Evolutionary conservation across 73 alveolate genomes (phyloP), one percentile per base, ranked within the genome.

Genomic region (Diophrys appendiculata): DNA sequence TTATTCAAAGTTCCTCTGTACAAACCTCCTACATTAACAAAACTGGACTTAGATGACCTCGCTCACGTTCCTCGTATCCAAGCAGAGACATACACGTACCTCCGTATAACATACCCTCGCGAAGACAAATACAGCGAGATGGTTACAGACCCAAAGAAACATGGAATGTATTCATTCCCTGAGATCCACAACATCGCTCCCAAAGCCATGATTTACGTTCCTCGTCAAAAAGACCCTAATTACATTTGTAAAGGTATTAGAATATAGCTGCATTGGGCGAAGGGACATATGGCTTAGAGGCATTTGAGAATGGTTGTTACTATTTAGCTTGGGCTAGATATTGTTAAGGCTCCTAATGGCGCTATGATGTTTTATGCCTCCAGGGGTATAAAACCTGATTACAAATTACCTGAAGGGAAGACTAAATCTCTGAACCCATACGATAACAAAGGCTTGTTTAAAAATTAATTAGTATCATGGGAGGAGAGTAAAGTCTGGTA

Each of bases 151-250:
- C 92, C 92, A n/a, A 74, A 86, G 1, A 65, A 29, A 54, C 78
- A 85, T 70, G 85, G 72, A 32, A 43, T 78, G 2, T 85, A 85
- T 68, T 70, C 54, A 60, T 73, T 85, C 13, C 88, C 92, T 0
- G 92, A 85, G 52, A 80, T 85, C 29, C 92, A 85, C 53, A 85
- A 85, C 67, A 69, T 70, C 25, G 92, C 92, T 13, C 92, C 92
- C 14, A 85, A 85, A 56, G 86, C 72, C 25, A 65, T 69, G 60
- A 85, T 85, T 81, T 77, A 33, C 27, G 72, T 85, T 27, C 54
- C 69, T 22, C 88, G 85, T 26, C 86, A 85, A 52, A 69, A 83
- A 55, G 92, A 85, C 55, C 92, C 88, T 27, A 72, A 67, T 26
- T 85, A 85, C 56, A 1, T 18, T 0, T 85, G 92, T 53, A 83